Evolutionary conservation across 192 early-diverging fungal genomes (phyloP), one percentile per base, ranked within the genome.

Genomic region (Umbelopsis sp.): DNA sequence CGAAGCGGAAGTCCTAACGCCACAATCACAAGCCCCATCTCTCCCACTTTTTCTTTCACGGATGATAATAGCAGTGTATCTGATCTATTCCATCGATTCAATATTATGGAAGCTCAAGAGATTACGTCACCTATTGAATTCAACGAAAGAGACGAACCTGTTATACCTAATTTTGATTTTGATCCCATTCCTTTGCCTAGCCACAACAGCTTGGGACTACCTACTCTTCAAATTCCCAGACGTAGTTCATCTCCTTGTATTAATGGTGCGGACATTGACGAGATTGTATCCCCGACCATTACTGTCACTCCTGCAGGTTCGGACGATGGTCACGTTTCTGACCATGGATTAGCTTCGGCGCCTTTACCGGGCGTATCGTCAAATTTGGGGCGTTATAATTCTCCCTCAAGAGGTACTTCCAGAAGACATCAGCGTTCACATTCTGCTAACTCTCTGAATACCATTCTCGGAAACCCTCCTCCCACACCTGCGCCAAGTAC

Each of bases 101-200:
- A 62, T 32, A 29, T 62, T 20, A 32, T 62, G 56, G 56, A 62
- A 62, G 31, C 16, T 14, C 56, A 62, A 62, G 56, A 62, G 1
- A 11, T 2, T 12, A 20, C 1, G 7, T 6, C 38, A 41, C 38
- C 38, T 5, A 11, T 41, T 41, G 8, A 41, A 6, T 20, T 20
- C 14, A 62, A 31, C 11, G 25, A 29, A 20, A 62, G n/a, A 17
- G 32, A 12, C 26, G 56, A 62, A 31, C 17, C 56, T 10, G 56
- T 32, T 34, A 22, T 62, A 34, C 56, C 56, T 11, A 34, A 62
- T 36, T 62, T 62, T 62, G 56, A 62, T 34, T 62, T 62, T 62
- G 56, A 62, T 12, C 56, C 56, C 17, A 62, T 62, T 32, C 56
- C 56, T 32, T n/a, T 34, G 29, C 10, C 56, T 10, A 62, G 56